A percentile compares a stretch with the other conserved stretches of the same genome.
These are phyloP conservation scores for Acer campestre DNA, from an alignment of 345 rosid genomes.

Conservation along the genomic window DNA sequence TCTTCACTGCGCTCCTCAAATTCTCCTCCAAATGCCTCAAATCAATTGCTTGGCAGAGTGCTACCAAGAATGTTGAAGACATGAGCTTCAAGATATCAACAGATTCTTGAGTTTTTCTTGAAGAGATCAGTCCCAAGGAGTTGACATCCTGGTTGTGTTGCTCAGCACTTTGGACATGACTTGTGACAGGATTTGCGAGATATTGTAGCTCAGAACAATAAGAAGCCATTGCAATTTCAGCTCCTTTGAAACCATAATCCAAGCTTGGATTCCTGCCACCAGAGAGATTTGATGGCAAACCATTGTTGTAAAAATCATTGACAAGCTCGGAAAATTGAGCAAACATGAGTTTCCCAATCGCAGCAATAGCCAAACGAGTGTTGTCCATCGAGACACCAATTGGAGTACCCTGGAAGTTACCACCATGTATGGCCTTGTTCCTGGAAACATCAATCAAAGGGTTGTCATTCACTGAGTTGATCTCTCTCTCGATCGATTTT, in stretches of 20 bases:
- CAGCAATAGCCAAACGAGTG: constrained; percentile 46
- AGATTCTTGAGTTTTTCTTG: constrained; percentile 63
- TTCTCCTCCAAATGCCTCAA: constrained; percentile 69
- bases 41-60: constrained; percentile 63
- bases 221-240: constrained; percentile 76
- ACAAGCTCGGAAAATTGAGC: constrained; percentile 71
- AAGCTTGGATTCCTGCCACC: constrained; percentile 73
- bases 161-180: constrained; percentile 59
- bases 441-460: constrained; percentile 71
- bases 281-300: constrained; percentile 68
- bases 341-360: constrained; percentile 57
- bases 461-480: constrained; percentile 63
- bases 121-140: constrained; percentile 58
- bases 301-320: constrained; percentile 80
- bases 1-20: constrained; percentile 44
- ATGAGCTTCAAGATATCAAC: constrained; percentile 53
- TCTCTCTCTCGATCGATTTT: constrained; percentile 52
- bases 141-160: constrained; percentile 66
- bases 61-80: constrained; percentile 62
- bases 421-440: constrained; percentile 73
- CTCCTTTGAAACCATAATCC: constrained; percentile 80
- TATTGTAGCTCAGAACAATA: constrained; percentile 61
- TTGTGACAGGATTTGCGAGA: constrained; percentile 57
- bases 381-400: constrained; percentile 64
- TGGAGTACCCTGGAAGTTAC: constrained; percentile 67